phyloP scores from a whole-genome alignment of 2,329 filamentous ascomycete species.

The Bipolaris sorokiniana region DNA sequence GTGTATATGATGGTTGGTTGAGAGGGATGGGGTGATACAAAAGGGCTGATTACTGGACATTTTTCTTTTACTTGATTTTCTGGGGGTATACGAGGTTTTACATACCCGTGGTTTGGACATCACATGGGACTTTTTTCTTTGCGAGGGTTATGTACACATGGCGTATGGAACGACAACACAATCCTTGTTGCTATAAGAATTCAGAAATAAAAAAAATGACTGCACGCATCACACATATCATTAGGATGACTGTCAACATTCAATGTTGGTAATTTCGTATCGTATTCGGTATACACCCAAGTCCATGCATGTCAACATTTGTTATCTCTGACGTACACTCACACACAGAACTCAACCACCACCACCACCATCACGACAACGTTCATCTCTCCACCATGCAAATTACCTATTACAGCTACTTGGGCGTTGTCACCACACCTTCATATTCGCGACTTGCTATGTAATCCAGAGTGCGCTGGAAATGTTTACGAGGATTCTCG shows the following conservation, averaged over 20 bases:
- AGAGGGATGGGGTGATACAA: neutral
- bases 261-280: neutral
- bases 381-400: neutral
- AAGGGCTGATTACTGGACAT: neutral
- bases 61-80: too few relatives aligned
- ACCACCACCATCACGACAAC: neutral
- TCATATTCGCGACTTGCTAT: slow-evolving; percentile 92
- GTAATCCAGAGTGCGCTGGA: slow-evolving; percentile 92
- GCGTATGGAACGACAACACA: too few relatives aligned
- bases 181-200: neutral
- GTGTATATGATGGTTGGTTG: neutral
- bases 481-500: slow-evolving; percentile 91
- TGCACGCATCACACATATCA: neutral
- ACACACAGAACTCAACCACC: slow-evolving; percentile 14
- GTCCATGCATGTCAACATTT: neutral
- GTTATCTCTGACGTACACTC: neutral
- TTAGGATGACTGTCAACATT: too few relatives aligned
- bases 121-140: too few relatives aligned
- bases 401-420: slow-evolving; percentile 40
- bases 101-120: too few relatives aligned
- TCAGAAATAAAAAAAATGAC: neutral
- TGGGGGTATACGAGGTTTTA: too few relatives aligned
- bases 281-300: neutral
- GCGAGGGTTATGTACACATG: too few relatives aligned
- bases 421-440: slow-evolving; percentile 76